phyloP scores from a whole-genome alignment of 331 rosid species.

The Prunus yedoensis region DNA sequence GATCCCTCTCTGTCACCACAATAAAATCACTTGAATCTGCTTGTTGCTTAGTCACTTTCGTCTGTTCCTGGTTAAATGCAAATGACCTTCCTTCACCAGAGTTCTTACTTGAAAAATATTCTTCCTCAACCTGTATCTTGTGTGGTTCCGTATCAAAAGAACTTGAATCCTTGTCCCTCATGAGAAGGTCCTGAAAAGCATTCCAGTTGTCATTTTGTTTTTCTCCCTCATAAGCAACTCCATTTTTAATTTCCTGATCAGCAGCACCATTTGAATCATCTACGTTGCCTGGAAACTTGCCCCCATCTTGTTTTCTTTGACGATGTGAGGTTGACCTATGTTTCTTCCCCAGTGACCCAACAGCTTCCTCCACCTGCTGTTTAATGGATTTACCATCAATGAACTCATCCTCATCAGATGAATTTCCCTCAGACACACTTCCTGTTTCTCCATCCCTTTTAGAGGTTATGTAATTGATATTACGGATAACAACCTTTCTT shows the following conservation, averaged over 20 bases:
- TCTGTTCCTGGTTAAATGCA: conserved; percentile 36
- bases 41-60: conserved; percentile 39
- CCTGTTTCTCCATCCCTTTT: conserved; percentile 71
- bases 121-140: conserved; percentile 43
- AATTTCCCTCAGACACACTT: conserved; percentile 58
- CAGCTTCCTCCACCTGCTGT: conserved; percentile 86
- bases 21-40: conserved; percentile 62
- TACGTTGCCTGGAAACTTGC: conserved; percentile 30
- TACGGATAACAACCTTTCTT: conserved; percentile 90
- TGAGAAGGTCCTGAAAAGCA: conserved; percentile 89
- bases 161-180: conserved; percentile 63
- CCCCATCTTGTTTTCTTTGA: conserved; percentile 51
- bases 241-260: conserved; percentile 30
- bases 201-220: conserved; percentile 68
- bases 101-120: conserved; percentile 37
- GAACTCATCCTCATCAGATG: conserved; percentile 60
- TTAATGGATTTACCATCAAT: conserved; percentile 74
- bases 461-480: conserved; percentile 91
- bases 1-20: conserved; percentile 47
- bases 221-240: conserved; percentile 28
- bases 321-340: conserved; percentile 54
- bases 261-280: conserved; percentile 39
- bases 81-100: conserved; percentile 42
- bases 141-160: conserved; percentile 33
- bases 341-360: conserved; percentile 75